Evolutionary conservation across 2,329 filamentous ascomycete species (phyloP), one percentile per base, ranked within the genome.

Genomic region (Xylariaceae sp.): DNA sequence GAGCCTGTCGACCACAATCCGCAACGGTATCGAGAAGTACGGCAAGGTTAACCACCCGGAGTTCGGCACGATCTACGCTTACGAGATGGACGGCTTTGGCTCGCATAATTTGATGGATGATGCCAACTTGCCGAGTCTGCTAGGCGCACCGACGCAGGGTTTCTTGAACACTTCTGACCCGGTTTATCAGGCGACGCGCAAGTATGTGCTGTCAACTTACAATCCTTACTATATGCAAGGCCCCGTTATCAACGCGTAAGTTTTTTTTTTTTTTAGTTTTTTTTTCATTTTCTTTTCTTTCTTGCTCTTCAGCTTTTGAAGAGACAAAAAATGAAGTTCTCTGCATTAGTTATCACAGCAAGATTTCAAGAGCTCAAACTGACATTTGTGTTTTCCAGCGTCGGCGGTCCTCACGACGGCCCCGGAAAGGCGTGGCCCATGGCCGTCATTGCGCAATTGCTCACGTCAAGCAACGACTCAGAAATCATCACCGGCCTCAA

Each of bases 351-450:
- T 55, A 43, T 51, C 35, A 8, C 19, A 16, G 12, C 27, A 8
- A 32, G n/a, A n/a, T n/a, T n/a, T n/a, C n/a, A n/a, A n/a, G n/a
- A n/a, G n/a, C n/a, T n/a, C n/a, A n/a, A n/a, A n/a, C n/a, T n/a
- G n/a, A n/a, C n/a, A n/a, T n/a, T n/a, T n/a, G n/a, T 37, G 23
- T 8, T n/a, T 12, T 22, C 19, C 7, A 62, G 60, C 22, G 70
- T 74, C 1, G 76, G 76, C 11, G 75, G 76, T 0, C 75, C 75
- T 20, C 76, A 79, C 54, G 64, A 71, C 7, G 73, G 75, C 0
- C 76, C 89, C 2, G 77, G 83, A 47, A 83, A 84, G 60, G 88
- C 87, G 14, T 95, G 90, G 90, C 89, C 90, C 1, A 94, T 95
- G 88, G 86, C 82, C 37, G 74, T 88, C 54, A 81, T 95, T 38